A percentile compares a stretch with the other conserved stretches of the same genome.
These are phyloP conservation scores for Phaeotremella fagi DNA, from an alignment of 768 basidiomycete genomes.

Conservation along the genomic window DNA sequence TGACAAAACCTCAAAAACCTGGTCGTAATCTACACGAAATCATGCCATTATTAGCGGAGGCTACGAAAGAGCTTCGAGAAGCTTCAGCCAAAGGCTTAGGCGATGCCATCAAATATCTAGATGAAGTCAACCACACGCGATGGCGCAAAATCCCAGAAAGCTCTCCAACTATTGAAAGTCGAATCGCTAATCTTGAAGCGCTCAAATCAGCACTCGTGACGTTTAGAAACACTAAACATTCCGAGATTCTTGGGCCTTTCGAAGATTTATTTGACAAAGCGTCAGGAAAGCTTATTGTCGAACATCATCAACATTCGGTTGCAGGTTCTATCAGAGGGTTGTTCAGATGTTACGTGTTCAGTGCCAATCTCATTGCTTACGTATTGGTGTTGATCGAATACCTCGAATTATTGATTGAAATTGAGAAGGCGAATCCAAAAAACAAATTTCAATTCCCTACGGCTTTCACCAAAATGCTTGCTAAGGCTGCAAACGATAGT, in stretches of 20 bases:
- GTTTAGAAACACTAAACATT: slow-evolving; percentile 43
- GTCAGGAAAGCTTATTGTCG: slow-evolving; percentile 23
- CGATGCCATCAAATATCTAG: slow-evolving; percentile 41
- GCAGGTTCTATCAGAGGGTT: slow-evolving; percentile 48
- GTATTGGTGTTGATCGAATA: slow-evolving; percentile 49
- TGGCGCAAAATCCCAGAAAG: slow-evolving; percentile 24
- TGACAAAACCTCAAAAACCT: slow-evolving; percentile 24
- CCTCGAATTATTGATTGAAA: slow-evolving; percentile 49
- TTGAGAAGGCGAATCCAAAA: slow-evolving; percentile 49
- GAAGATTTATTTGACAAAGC: slow-evolving; percentile 46
- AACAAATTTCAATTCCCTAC: slow-evolving; percentile 57
- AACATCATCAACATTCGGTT: slow-evolving; percentile 4
- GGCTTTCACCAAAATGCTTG: slow-evolving; percentile 49
- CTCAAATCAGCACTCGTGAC: slow-evolving; percentile 20
- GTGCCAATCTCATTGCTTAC: slow-evolving; percentile 52
- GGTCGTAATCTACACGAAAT: slow-evolving; percentile 33
- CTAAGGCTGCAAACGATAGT: slow-evolving; percentile 32
- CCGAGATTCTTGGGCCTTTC: slow-evolving; percentile 53
- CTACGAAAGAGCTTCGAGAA: slow-evolving; percentile 32
- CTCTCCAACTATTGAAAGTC: slow-evolving; percentile 11
- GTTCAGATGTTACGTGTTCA: slow-evolving; percentile 56
- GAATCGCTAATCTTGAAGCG: slow-evolving; percentile 22
- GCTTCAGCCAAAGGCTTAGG: slow-evolving; percentile 26
- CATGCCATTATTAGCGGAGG: slow-evolving; percentile 38
- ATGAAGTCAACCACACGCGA: slow-evolving; percentile 36